Evolutionary conservation across 1,284 basidiomycete species (phyloP).

Genomic region (Taiwanofungus camphoratus): DNA sequence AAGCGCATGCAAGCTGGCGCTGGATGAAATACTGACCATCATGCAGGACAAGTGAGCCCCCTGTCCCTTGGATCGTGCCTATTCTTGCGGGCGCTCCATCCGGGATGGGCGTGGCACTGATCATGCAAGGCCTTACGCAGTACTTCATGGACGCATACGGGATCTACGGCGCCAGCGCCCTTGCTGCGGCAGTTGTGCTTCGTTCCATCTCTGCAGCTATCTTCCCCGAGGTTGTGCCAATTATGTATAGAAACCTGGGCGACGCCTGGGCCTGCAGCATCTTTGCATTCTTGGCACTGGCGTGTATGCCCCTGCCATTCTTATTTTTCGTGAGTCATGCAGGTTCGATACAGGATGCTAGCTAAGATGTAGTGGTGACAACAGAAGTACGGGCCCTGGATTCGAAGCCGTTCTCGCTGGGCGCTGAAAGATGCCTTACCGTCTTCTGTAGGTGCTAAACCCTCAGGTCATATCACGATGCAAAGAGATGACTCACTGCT

Average conservation of each 20-base stretch:
- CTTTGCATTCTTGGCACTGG: slow-evolving; percentile 51
- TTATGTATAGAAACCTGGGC: slow-evolving; percentile 54
- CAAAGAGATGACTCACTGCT: no score
- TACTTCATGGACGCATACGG: slow-evolving; percentile 66
- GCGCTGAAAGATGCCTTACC: slow-evolving; percentile 23
- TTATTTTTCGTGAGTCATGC: slow-evolving; percentile 39
- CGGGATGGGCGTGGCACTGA: slow-evolving; percentile 54
- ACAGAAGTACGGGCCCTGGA: slow-evolving; percentile 52
- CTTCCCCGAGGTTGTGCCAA: slow-evolving; percentile 56
- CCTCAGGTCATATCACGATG: no score
- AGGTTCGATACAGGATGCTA: not conserved
- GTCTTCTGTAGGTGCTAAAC: no score
- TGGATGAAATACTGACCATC: not conserved
- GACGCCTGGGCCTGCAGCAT: slow-evolving; percentile 64
- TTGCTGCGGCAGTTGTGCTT: slow-evolving; percentile 66
- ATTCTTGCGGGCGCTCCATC: slow-evolving; percentile 61
- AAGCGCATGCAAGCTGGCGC: not conserved
- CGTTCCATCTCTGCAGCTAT: slow-evolving; percentile 59
- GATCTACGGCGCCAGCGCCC: slow-evolving; percentile 59
- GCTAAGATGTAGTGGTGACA: slow-evolving; percentile 2
- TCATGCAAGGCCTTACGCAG: slow-evolving; percentile 52
- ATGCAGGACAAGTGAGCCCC: slow-evolving; percentile 48
- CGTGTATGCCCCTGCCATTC: slow-evolving; percentile 50
- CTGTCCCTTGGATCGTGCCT: slow-evolving; percentile 57
- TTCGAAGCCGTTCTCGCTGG: slow-evolving; percentile 50